Conservation (phyloP, 495 filamentous ascomycete species). For the Tirmania nivea region DNA sequence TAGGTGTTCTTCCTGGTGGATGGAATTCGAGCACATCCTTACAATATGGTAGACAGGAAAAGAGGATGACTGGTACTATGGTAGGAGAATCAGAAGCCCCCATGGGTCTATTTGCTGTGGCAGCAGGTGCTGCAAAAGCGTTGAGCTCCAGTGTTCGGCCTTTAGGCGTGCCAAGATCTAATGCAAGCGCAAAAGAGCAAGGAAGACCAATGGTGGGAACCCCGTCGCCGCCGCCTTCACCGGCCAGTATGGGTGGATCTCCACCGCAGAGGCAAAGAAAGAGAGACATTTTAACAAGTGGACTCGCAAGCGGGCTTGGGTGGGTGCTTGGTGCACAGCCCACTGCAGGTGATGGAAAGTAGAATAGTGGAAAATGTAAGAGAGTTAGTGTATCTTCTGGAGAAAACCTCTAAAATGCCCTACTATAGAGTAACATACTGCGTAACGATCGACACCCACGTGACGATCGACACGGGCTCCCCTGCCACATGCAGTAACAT, state of each 20-base stretch:
- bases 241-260: background rate
- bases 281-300: conserved; percentile 59
- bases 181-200: conserved; percentile 11
- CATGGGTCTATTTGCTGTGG: conserved; percentile 85
- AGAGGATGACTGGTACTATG: conserved; percentile 5
- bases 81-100: conserved; percentile 49
- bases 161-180: background rate
- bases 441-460: too few relatives aligned
- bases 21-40: background rate
- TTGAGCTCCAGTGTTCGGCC: conserved; percentile 11
- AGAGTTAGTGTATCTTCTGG: too few relatives aligned
- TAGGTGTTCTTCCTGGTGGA: background rate
- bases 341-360: background rate
- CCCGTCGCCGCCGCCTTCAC: conserved; percentile 3
- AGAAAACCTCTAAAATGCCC: too few relatives aligned
- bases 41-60: background rate
- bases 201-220: conserved; percentile 12
- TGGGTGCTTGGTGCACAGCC: conserved; percentile 63
- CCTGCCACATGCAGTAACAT: too few relatives aligned
- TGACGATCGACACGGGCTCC: too few relatives aligned
- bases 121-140: conserved; percentile 58
- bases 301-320: conserved; percentile 57
- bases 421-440: too few relatives aligned
- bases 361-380: too few relatives aligned
- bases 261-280: conserved; percentile 31